Percentiles rank a stretch among this genome's conserved stretches.
Conservation (phyloP, 805 yeast genomes). For the Komagataella pastoris region DNA sequence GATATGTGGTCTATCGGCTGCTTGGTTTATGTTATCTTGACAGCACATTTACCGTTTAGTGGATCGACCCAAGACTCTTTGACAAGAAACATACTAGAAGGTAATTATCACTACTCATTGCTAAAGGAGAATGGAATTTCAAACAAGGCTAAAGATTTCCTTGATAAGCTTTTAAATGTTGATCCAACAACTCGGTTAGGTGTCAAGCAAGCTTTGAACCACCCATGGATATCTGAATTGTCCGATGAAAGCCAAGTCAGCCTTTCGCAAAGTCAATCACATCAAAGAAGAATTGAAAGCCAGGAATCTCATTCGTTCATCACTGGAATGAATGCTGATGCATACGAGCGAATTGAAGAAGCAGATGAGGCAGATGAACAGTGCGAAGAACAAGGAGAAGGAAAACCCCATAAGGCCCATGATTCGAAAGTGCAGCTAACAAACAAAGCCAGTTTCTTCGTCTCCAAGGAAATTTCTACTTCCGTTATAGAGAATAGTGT, state of each 20-base stretch:
- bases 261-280: constrained; percentile 59
- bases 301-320: constrained; percentile 5
- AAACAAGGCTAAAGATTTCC: constrained; percentile 56
- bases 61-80: constrained; percentile 84
- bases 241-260: constrained; percentile 29
- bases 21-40: constrained; percentile 76
- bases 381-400: neutral
- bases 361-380: neutral
- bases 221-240: constrained; percentile 59
- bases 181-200: constrained; percentile 62
- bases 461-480: neutral
- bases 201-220: constrained; percentile 64
- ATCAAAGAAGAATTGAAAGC: constrained; percentile 25
- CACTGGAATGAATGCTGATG: constrained; percentile 1
- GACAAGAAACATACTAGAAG: constrained; percentile 61
- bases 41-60: constrained; percentile 91
- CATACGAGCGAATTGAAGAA: constrained; percentile 2
- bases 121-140: constrained; percentile 35
- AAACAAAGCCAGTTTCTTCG: neutral
- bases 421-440: neutral
- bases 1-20: constrained; percentile 99
- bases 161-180: constrained; percentile 58
- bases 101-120: constrained; percentile 71
- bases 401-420: neutral
- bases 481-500: neutral